These are phyloP conservation scores for Fusarium sp. DNA, from an alignment of 2,329 filamentous ascomycete genomes.

Conservation along the genomic window DNA sequence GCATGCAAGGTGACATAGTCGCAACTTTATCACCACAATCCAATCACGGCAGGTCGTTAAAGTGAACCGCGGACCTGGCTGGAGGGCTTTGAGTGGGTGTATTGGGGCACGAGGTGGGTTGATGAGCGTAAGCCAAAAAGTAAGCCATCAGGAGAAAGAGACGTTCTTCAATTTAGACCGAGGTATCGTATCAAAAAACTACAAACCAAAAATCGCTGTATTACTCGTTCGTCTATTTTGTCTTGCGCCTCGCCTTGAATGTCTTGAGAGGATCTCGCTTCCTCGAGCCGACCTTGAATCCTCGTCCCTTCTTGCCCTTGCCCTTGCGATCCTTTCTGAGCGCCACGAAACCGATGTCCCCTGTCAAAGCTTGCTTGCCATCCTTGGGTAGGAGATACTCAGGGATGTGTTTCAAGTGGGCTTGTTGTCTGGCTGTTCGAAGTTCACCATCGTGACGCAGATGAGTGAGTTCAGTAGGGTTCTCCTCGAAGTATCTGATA, in stretches of 20 bases:
- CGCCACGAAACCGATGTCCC: slow-evolving; percentile 83
- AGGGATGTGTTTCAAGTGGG: slow-evolving; percentile 93
- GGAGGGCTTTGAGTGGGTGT: not conserved
- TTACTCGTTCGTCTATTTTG: slow-evolving; percentile 48
- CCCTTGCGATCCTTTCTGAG: slow-evolving; percentile 71
- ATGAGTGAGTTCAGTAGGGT: slow-evolving; percentile 89
- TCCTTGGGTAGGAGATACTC: slow-evolving; percentile 90
- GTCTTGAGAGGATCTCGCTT: slow-evolving; percentile 90
- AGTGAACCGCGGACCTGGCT: not conserved
- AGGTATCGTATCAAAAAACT: slow-evolving; percentile 41
- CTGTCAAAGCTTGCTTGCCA: slow-evolving; percentile 77
- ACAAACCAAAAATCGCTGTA: slow-evolving; percentile 28
- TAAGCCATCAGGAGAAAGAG: not conserved
- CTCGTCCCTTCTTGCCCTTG: slow-evolving; percentile 62
- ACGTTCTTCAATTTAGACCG: slow-evolving; percentile 25
- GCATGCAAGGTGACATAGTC: not conserved
- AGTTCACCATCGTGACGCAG: slow-evolving; percentile 92
- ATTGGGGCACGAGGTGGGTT: not conserved
- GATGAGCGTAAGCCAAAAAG: not conserved
- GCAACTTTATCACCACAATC: not conserved
- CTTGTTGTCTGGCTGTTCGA: slow-evolving; percentile 84
- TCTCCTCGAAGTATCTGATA: slow-evolving; percentile 89
- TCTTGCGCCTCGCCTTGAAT: slow-evolving; percentile 77
- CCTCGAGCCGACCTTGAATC: slow-evolving; percentile 68
- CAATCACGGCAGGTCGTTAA: not conserved